Evolutionary conservation across 2,329 filamentous ascomycete genomes (phyloP).

Genomic region (Pezicula carpinea): DNA sequence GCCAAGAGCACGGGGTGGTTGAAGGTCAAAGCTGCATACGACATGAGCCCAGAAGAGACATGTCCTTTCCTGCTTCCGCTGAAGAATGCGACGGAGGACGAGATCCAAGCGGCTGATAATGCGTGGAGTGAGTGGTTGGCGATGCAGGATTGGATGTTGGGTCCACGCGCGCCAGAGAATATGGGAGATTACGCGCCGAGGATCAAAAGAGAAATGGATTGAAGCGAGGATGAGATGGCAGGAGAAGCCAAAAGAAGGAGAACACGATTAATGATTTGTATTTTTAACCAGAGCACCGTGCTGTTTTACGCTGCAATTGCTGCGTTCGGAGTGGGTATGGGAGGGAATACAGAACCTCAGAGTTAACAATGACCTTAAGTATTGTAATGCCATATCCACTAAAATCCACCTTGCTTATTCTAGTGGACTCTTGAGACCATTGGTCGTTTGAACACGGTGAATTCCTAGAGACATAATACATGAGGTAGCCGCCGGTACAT

Average conservation of each 20-base stretch:
- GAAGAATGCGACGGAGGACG: slow-evolving; percentile 69
- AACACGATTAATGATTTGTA: background rate
- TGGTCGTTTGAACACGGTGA: too few relatives aligned
- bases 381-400: background rate
- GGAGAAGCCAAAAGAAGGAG: background rate
- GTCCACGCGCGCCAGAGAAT: slow-evolving; percentile 62
- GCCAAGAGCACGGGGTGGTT: slow-evolving; percentile 91
- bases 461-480: too few relatives aligned
- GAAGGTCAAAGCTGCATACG: slow-evolving; percentile 84
- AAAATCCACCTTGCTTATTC: background rate
- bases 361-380: background rate
- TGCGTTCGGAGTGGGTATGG: background rate
- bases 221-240: background rate
- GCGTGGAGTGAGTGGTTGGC: slow-evolving; percentile 93
- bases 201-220: slow-evolving; percentile 4
- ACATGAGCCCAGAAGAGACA: slow-evolving; percentile 76
- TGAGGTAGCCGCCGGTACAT: background rate
- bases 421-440: background rate
- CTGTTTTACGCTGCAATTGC: background rate
- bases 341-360: background rate
- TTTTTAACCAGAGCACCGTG: background rate
- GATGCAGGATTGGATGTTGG: slow-evolving; percentile 99
- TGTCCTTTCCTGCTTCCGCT: slow-evolving; percentile 84
- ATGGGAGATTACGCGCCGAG: slow-evolving; percentile 4
- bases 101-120: slow-evolving; percentile 77